Evolutionary conservation across 768 basidiomycete species (phyloP).

Genomic region (Tricholomella constricta): DNA sequence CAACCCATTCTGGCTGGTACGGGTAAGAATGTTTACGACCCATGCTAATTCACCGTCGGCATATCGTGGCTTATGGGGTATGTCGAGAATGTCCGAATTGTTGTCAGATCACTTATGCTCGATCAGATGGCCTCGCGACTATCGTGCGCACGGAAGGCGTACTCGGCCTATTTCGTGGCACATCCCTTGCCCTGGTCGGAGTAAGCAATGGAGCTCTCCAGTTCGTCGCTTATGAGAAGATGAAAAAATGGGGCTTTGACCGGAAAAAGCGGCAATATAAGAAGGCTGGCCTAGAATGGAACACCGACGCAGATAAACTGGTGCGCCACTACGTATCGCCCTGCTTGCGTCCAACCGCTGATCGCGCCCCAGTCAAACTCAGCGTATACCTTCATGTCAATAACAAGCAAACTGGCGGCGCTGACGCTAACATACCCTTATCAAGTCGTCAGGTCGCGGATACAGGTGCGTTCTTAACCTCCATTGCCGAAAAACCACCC

Average conservation of each 20-base stretch:
- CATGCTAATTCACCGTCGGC: conserved; percentile 62
- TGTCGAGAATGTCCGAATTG: conserved; percentile 25
- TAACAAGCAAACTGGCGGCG: conserved; percentile 84
- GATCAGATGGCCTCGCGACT: conserved; percentile 62
- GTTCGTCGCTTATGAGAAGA: conserved; percentile 94
- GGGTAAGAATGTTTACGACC: conserved; percentile 96
- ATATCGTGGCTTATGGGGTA: conserved; percentile 81
- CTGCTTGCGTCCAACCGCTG: not conserved
- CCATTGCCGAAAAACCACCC: not conserved
- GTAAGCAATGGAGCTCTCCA: conserved; percentile 95
- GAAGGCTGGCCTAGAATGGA: conserved; percentile 64
- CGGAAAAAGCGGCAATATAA: conserved; percentile 67
- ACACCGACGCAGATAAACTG: conserved; percentile 78
- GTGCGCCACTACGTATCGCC: conserved; percentile 51
- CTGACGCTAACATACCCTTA: conserved; percentile 92
- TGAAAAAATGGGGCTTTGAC: conserved; percentile 90
- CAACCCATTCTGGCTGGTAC: conserved; percentile 97
- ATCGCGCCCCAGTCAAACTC: conserved; percentile 69
- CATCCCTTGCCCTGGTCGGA: conserved; percentile 84
- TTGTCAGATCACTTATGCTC: not conserved
- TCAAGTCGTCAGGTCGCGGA: conserved; percentile 91
- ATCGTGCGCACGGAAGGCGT: conserved; percentile 77
- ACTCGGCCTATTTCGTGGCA: conserved; percentile 84
- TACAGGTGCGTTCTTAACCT: conserved; percentile 63
- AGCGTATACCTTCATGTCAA: conserved; percentile 91